Base-by-base conservation (phyloP, 352 stramenopile species). In the Paralagenidium karlingii region DNA sequence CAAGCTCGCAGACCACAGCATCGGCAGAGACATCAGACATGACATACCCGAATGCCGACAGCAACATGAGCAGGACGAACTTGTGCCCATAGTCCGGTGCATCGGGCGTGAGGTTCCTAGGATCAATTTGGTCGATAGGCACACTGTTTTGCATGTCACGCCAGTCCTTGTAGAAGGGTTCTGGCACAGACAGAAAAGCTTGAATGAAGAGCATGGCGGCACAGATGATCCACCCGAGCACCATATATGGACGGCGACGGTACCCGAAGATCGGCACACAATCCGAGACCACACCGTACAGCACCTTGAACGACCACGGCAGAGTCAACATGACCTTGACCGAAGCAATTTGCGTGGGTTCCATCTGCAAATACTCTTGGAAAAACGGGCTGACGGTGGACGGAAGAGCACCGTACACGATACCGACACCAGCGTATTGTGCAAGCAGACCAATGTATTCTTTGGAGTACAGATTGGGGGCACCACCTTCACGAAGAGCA, bases 301-400 rank as follows among this genome's bases (percentile, higher is more conserved):
- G 59, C 6, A 68, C 82, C 52, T 86, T 83, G 53, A 82, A 81
- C 7, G 70, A 79, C 62, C 70, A 86, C 11, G 60, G 60, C 11
- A 53, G 59, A 42, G 81, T 52, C 42, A 88, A 47, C 42, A 86
- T 49, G 18, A 69, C 54, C 0, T 44, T 47, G 0, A 68, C 55
- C 24, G 52, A 66, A 26, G 67, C 60, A 6, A 79, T 60, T 32
- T 86, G 68, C 48, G 75, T 76, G 38, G 56, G 62, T 33, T 82
- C 46, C 51, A 85, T 61, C 30, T 69, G 40, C n/a, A 87, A 51
- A 28, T 83, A 87, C 24, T 82, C 49, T 47, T 79, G 82, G 53
- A 86, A 76, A 43, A 83, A 69, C 24, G 71, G 71, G 34, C 82
- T 81, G 27, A 81, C 57, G 11, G 62, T 63, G 27, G 49, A 54